These are phyloP conservation scores for Xylaria sp. DNA, from an alignment of 495 filamentous ascomycete species.

Conservation along the genomic window DNA sequence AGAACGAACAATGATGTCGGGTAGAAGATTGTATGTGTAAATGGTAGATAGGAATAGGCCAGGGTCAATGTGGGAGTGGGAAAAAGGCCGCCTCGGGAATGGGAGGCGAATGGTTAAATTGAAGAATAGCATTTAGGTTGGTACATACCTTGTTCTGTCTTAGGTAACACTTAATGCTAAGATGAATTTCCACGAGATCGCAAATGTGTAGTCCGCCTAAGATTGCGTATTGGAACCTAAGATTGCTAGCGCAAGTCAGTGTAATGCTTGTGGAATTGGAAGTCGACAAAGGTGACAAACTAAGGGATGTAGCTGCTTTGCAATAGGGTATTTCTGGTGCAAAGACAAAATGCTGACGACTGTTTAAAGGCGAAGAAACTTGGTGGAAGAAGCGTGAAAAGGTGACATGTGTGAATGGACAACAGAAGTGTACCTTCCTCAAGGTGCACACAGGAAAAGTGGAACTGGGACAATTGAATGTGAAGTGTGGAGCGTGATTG, in stretches of 20 bases:
- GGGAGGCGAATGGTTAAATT: background rate
- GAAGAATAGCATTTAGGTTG: background rate
- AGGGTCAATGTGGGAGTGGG: background rate
- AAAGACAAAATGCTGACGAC: background rate
- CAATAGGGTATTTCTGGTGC: background rate
- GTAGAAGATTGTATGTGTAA: background rate
- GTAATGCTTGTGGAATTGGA: background rate
- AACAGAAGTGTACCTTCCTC: constrained; percentile 6
- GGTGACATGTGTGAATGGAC: background rate
- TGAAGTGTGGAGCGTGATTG: background rate
- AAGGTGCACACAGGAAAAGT: background rate
- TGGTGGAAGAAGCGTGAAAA: background rate
- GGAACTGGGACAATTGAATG: background rate
- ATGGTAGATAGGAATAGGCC: background rate
- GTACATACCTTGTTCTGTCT: background rate
- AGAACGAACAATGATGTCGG: background rate
- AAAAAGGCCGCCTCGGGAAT: background rate
- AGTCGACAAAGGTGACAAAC: background rate
- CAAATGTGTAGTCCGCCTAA: background rate
- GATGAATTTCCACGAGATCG: background rate
- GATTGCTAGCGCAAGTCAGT: background rate
- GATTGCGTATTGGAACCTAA: background rate
- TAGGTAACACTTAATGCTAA: background rate
- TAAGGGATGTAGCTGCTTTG: background rate
- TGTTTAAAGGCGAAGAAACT: background rate